Evolutionary conservation across 2,329 filamentous ascomycete species (phyloP), one percentile per base, ranked within the genome.

Genomic region (Microdochium paspali): DNA sequence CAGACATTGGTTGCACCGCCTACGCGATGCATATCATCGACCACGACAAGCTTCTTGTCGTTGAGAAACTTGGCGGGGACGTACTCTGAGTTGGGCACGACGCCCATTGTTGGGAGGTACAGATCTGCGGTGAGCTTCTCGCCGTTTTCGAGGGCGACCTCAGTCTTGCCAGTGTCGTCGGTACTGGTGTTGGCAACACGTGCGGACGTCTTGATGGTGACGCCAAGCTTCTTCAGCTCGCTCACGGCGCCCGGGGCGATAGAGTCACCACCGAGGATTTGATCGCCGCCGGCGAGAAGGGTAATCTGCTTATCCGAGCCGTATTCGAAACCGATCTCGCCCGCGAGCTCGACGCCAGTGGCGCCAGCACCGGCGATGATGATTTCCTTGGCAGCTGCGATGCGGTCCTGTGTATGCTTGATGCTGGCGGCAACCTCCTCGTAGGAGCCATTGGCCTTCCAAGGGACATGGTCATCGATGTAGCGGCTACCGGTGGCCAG

Each of bases 71-170:
- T 56, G 4, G 55, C 58, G 1, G 73, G 71, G 4, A 82, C 53
- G 58, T 70, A 81, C 35, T 71, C 70, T 4, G 74, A 71, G 61
- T 82, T 82, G 42, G 78, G 73, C 20, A 65, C 56, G 35, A 79
- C 60, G 26, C 79, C 79, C 55, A 73, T 70, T 3, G 77, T 77
- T 5, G 77, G 71, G 23, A 82, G 63, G 59, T 78, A 79, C n/a
- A 77, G 50, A 54, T 82, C 78, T 2, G 76, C 77, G 7, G 62
- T 53, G 50, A 80, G 55, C 45, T 61, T 72, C 51, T 71, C 67
- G 51, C 73, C 73, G 49, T 62, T 63, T 28, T 63, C 62, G 7
- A 82, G 66, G 31, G 58, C 57, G 20, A 82, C 64, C 55, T 73
- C 68, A 3, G 71, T 76, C 59, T 70, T 70, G 48, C 71, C 74